Conservation (phyloP, 2,329 filamentous ascomycete species). For the Colletotrichum tamarilloi region DNA sequence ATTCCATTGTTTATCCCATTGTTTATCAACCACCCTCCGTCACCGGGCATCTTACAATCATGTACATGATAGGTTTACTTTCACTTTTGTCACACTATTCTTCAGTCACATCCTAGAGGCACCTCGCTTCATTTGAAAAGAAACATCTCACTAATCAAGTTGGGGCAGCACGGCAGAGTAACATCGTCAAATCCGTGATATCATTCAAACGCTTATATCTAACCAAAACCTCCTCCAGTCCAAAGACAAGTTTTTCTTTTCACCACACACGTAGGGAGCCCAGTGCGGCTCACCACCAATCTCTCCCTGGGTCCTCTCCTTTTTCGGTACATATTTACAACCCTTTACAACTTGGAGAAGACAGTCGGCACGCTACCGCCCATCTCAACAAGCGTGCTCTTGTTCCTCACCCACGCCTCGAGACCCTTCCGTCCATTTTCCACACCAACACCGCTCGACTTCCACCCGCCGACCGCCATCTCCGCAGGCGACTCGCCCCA, state of each 20-base stretch:
- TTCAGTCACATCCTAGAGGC: too few species aligned
- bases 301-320: not conserved
- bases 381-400: constrained; percentile 89
- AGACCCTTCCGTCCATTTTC: constrained; percentile 87
- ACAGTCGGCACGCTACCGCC: constrained; percentile 76
- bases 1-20: too few species aligned
- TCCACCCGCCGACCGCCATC: constrained; percentile 95
- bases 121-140: not conserved
- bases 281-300: fast-evolving
- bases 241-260: not conserved
- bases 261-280: fast-evolving
- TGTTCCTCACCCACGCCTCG: constrained; percentile 85
- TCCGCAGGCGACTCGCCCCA: constrained; percentile 94
- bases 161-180: not conserved
- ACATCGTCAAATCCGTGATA: not conserved
- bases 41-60: too few species aligned
- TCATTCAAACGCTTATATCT: constrained; percentile 1
- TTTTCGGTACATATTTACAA: not conserved
- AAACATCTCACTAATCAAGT: not conserved
- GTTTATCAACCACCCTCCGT: too few species aligned
- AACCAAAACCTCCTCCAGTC: not conserved
- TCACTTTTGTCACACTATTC: too few species aligned
- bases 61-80: too few species aligned
- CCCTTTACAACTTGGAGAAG: constrained; percentile 74
- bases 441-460: constrained; percentile 86